These are phyloP conservation scores for Aquilaria malaccensis DNA, from an alignment of 345 rosid genomes.

Conservation along the genomic window DNA sequence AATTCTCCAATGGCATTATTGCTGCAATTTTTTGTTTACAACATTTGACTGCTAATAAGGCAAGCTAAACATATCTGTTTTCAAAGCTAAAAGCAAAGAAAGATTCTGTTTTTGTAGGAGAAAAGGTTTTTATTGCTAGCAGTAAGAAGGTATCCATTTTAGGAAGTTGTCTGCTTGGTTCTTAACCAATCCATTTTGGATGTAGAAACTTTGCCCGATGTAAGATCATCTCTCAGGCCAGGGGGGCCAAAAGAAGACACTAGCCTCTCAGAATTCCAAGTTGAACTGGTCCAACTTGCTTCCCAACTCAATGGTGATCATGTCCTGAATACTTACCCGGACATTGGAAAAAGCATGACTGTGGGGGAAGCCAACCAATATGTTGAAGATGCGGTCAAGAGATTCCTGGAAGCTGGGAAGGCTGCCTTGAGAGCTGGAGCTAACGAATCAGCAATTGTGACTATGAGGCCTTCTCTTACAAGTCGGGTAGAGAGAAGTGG, in stretches of 20 bases:
- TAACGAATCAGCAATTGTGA: conserved; percentile 77
- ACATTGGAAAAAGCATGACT: conserved; percentile 81
- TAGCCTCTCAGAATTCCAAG: conserved; percentile 82
- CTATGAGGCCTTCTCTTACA: conserved; percentile 88
- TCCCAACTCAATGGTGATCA: conserved; percentile 93
- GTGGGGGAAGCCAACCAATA: conserved; percentile 81
- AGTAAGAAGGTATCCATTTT: no score
- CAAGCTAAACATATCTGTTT: no score
- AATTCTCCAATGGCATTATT: no score
- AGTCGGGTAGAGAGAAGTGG: conserved; percentile 25
- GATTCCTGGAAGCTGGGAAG: conserved; percentile 90
- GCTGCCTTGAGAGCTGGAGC: conserved; percentile 94
- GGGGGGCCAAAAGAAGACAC: conserved; percentile 72
- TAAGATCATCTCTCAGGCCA: conserved; percentile 48
- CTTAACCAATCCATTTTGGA: conserved; percentile 5
- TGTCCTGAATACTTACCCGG: conserved; percentile 69
- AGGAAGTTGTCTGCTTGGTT: background rate
- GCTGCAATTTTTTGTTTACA: no score
- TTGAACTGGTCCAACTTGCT: conserved; percentile 92
- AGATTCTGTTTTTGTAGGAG: no score
- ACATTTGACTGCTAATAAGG: no score
- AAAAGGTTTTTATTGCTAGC: no score
- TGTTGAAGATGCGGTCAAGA: conserved; percentile 80
- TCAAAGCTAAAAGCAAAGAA: no score
- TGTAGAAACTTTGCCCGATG: conserved; percentile 78